Conservation (phyloP, 2,329 filamentous ascomycete genomes). For the Aspergillus fructus region DNA sequence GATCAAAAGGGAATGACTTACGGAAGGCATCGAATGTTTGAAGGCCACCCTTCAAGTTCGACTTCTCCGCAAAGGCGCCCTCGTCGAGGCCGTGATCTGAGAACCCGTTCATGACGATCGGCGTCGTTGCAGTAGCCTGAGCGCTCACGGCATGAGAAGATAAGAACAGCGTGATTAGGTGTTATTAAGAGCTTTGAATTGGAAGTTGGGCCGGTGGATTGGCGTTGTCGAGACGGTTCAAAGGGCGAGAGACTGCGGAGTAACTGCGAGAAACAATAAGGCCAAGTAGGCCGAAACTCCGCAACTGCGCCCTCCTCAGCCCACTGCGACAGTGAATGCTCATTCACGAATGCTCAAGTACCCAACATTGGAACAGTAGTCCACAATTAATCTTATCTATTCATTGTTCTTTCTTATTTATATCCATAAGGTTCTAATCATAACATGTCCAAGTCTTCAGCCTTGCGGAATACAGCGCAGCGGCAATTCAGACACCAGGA, state of each 20-base stretch:
- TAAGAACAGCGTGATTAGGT: not conserved
- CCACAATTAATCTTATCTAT: conserved; percentile 6
- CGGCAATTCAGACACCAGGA: not conserved
- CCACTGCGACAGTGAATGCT: not conserved
- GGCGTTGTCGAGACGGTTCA: not conserved
- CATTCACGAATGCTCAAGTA: not conserved
- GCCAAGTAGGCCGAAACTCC: conserved; percentile 22
- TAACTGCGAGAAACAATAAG: conserved; percentile 12
- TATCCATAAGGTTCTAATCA: conserved; percentile 17
- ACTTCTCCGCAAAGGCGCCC: conserved; percentile 74
- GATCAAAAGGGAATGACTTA: conserved; percentile 42
- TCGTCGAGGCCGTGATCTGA: conserved; percentile 70
- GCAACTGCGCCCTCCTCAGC: not conserved
- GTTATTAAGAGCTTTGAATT: not conserved
- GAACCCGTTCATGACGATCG: conserved; percentile 72
- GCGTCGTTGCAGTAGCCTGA: conserved; percentile 13
- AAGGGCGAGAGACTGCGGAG: not conserved
- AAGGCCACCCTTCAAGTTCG: conserved; percentile 55
- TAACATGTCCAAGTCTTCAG: conserved; percentile 14
- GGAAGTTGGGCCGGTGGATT: conserved; percentile 1
- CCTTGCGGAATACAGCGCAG: conserved; percentile 5
- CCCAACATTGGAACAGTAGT: not conserved
- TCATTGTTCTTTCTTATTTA: not conserved
- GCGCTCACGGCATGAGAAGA: conserved; percentile 28
- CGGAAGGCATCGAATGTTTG: conserved; percentile 96